Conservation (phyloP, 2,329 filamentous ascomycete species). For the Diplocarpon mali region DNA sequence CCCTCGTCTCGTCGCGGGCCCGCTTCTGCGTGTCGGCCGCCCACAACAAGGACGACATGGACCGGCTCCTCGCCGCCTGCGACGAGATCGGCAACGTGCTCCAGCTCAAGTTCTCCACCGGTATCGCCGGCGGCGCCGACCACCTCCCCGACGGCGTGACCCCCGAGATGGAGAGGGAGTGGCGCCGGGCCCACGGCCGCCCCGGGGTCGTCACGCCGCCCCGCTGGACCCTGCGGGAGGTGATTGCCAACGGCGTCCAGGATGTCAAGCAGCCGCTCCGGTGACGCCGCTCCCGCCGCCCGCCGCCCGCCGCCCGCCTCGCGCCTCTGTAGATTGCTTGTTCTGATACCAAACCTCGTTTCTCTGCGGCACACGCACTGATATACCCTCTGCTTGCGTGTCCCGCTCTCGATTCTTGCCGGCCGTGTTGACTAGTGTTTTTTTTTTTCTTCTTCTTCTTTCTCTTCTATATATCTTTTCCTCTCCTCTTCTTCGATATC, state of each 20-base stretch:
- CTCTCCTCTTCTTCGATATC: too few species aligned
- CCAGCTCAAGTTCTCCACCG: conserved; percentile 95
- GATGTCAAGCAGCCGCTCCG: conserved; percentile 55
- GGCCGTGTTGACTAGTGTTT: too few species aligned
- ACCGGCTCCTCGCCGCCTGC: conserved; percentile 77
- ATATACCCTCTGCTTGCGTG: too few species aligned
- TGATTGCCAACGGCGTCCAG: conserved; percentile 57
- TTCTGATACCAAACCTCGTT: too few species aligned
- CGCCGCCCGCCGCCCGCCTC: too few species aligned
- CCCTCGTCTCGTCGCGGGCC: conserved; percentile 85
- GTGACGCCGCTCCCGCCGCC: conserved; percentile 27
- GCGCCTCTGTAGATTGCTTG: too few species aligned
- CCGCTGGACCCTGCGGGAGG: conserved; percentile 60
- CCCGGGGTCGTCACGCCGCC: conserved; percentile 43
- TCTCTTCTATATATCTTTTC: too few species aligned
- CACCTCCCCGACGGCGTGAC: conserved; percentile 62
- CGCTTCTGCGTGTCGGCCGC: conserved; percentile 93
- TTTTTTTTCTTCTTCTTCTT: too few species aligned
- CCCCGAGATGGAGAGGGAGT: conserved; percentile 61
- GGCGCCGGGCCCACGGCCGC: conserved; percentile 45
- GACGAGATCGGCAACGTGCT: conserved; percentile 87
- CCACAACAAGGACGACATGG: conserved; percentile 97
- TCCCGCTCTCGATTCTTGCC: too few species aligned
- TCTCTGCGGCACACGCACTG: too few species aligned
- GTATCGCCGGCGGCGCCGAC: conserved; percentile 78